Percentiles rank a stretch among this genome's conserved stretches.
Evolutionary conservation across 805 yeast species (phyloP).

Genomic region (Kazachstania martiniae): DNA sequence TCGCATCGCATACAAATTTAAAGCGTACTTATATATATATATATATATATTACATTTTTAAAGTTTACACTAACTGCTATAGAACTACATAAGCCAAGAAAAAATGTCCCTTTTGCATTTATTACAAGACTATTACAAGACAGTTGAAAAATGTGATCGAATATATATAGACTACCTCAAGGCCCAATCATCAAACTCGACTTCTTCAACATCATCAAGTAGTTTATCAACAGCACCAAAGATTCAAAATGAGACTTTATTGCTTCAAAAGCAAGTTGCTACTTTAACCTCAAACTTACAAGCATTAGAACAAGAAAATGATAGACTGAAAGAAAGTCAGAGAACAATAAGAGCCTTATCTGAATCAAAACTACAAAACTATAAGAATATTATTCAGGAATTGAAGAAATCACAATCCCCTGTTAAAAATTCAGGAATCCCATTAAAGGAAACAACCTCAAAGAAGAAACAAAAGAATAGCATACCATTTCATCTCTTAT

Average conservation of each 20-base stretch:
- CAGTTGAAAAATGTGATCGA: constrained; percentile 21
- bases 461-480: constrained; percentile 5
- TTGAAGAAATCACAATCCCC: constrained; percentile 15
- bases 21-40: no score
- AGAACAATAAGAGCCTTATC: constrained; percentile 25
- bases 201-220: neutral
- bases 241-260: constrained; percentile 24
- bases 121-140: constrained; percentile 18
- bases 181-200: neutral
- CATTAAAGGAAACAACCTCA: constrained; percentile 9
- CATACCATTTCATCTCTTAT: constrained; percentile 18
- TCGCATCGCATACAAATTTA: no score
- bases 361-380: constrained; percentile 20
- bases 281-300: constrained; percentile 27
- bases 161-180: constrained; percentile 11
- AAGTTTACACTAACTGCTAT: neutral
- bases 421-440: no score
- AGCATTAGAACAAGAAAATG: constrained; percentile 22
- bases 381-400: constrained; percentile 23
- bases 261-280: constrained; percentile 27
- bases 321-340: constrained; percentile 24
- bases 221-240: constrained; percentile 4
- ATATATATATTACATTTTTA: no score
- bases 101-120: constrained; percentile 8
- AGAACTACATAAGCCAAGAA: neutral